These are phyloP conservation scores for Ascocoryne sarcoides DNA, from an alignment of 2,329 filamentous ascomycete species.

Conservation along the genomic window DNA sequence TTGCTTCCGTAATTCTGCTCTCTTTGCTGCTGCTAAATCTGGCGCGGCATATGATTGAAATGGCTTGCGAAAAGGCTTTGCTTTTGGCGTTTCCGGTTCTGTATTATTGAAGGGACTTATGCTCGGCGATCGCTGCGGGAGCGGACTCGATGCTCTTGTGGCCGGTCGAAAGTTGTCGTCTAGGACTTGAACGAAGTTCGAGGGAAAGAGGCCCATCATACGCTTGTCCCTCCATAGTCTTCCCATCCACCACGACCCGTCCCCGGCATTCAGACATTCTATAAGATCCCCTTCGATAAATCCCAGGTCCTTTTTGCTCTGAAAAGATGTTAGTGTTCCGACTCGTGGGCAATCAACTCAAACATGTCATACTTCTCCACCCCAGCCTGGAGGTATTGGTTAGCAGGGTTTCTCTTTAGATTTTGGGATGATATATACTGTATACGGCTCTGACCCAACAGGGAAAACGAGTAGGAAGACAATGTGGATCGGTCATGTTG, in stretches of 20 bases:
- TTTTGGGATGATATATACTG: conserved; percentile 31
- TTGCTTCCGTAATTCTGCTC: conserved; percentile 24
- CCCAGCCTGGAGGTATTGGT: conserved; percentile 47
- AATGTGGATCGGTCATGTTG: conserved; percentile 45
- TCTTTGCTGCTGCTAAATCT: conserved; percentile 54
- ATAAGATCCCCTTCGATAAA: conserved; percentile 98
- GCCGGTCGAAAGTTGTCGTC: conserved; percentile 77
- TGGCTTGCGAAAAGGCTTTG: conserved; percentile 55
- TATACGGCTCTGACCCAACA: conserved; percentile 90
- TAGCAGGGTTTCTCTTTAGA: background rate
- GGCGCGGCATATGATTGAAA: conserved; percentile 60
- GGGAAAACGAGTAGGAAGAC: conserved; percentile 70
- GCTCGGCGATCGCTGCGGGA: conserved; percentile 26
- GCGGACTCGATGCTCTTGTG: conserved; percentile 48
- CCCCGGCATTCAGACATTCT: conserved; percentile 94
- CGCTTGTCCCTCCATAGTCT: conserved; percentile 81
- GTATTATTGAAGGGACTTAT: conserved; percentile 26
- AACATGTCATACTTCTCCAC: conserved; percentile 55
- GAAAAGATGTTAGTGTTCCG: conserved; percentile 12
- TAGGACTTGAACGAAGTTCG: conserved; percentile 91
- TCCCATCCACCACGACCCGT: conserved; percentile 98
- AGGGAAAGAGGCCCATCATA: conserved; percentile 88
- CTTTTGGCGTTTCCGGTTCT: conserved; percentile 32
- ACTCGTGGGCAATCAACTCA: background rate
- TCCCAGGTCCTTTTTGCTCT: conserved; percentile 87